Evolutionary conservation across 768 basidiomycete genomes (phyloP), one percentile per base, ranked within the genome.

Genomic region (Termitomyces sp.): DNA sequence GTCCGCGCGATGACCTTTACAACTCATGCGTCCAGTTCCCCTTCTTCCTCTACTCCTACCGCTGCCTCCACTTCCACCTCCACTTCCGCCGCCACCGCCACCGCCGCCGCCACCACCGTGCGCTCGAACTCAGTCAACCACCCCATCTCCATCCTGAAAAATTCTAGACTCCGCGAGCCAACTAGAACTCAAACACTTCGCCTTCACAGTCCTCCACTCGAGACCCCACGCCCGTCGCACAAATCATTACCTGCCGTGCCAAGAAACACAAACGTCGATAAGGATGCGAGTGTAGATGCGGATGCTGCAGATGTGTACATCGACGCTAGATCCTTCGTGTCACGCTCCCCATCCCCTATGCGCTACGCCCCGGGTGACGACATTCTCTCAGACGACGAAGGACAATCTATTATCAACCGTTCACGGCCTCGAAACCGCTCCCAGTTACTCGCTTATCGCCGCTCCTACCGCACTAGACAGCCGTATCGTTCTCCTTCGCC

Each of bases 301-400:
- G 33, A 52, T 16, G 16, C 13, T 16, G 16, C 13, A 35, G 13
- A 16, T 11, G 66, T 62, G 41, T 47, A 66, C 3, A 67, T 68
- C 43, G 64, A 69, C 52, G 38, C 36, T 48, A 23, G 45, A 11
- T 58, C 63, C 18, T 44, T 60, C 3, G 33, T 67, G 16, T 63
- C 68, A 5, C 63, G 70, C 7, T 63, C 63, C 27, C 70, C 70
- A 0, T 72, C 70, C 2, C 72, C 72, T 13, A 73, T 73, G 20
- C 59, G 62, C 5, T 73, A 73, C 39, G 72, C 72, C n/a, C 64
- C 70, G 16, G 63, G 63, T 11, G 66, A 66, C n/a, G 61, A 60
- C 44, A 52, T 70, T 6, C 52, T 50, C 3, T 43, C 49, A 4
- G 51, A 53, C 39, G 56, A 48, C 16, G 53, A 54, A 36, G 32